Evolutionary conservation across 2,329 filamentous ascomycete genomes (phyloP).

Genomic region (Penicillium sp.): DNA sequence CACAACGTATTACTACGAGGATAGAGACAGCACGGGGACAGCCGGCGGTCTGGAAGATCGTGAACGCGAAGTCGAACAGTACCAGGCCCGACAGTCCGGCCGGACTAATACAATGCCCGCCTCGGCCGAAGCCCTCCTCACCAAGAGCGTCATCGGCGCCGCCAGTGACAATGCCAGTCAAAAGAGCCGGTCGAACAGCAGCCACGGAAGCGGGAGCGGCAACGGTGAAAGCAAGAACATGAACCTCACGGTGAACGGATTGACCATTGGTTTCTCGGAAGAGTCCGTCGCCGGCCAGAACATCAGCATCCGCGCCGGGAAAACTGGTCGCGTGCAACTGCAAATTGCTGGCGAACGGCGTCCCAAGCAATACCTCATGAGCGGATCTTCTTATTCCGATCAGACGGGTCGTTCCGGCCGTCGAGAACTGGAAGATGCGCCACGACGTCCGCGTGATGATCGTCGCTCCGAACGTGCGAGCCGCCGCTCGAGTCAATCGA

Average conservation of each 20-base stretch:
- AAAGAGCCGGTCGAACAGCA: slow-evolving; percentile 45
- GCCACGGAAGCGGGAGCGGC: slow-evolving; percentile 40
- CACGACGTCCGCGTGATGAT: slow-evolving; percentile 36
- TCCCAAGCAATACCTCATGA: slow-evolving; percentile 39
- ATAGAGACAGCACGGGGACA: slow-evolving; percentile 8
- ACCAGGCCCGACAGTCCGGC: slow-evolving; percentile 39
- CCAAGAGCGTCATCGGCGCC: slow-evolving; percentile 32
- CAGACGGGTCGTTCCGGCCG: slow-evolving; percentile 34
- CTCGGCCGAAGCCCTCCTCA: slow-evolving; percentile 37
- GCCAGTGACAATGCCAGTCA: slow-evolving; percentile 45
- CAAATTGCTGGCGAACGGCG: slow-evolving; percentile 40
- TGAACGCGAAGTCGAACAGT: slow-evolving; percentile 40
- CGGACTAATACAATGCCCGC: slow-evolving; percentile 30
- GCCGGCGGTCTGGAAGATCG: slow-evolving; percentile 38
- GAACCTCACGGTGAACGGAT: slow-evolving; percentile 42
- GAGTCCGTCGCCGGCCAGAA: slow-evolving; percentile 40
- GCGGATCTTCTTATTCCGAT: slow-evolving; percentile 35
- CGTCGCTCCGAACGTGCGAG: slow-evolving; percentile 40
- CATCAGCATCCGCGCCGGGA: slow-evolving; percentile 42
- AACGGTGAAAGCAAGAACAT: slow-evolving; percentile 41
- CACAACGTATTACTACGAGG: slow-evolving; percentile 31
- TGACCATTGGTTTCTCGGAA: slow-evolving; percentile 42
- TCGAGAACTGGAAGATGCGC: slow-evolving; percentile 35
- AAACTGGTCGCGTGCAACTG: slow-evolving; percentile 40
- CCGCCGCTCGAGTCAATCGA: slow-evolving; percentile 42